Evolutionary conservation across 1,139 yeast species (phyloP), one percentile per base, ranked within the genome.

Genomic region (Blastobotrys malaysiensis): DNA sequence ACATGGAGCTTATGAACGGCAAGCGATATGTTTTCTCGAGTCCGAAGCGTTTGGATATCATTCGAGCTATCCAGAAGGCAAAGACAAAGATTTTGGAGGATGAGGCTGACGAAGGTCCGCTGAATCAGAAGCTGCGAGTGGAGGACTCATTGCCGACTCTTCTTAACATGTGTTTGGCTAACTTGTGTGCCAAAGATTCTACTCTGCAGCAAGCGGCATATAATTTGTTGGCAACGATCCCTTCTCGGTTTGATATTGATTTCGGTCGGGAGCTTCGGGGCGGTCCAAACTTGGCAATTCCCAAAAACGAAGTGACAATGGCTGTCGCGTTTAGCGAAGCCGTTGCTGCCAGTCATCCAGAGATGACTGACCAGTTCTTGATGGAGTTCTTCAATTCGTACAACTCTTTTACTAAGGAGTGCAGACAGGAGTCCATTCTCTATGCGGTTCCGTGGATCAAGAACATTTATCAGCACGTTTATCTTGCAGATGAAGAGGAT

Each of bases 401-500:
- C 59, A 80, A 77, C 1, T 74, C 74, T 5, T 63, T 74, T 6
- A 59, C 70, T 1, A 67, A 65, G 19, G 72, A 71, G 45, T 70
- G 73, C 13, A 61, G 69, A 6, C 66, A 72, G 31, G 74, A 79
- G 5, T 78, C 83, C 0, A 72, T 85, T 3, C 70, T 78, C 59
- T 83, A 82, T 64, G 73, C 84, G 11, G 76, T 88, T 0, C 91
- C 95, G 1, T 89, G 96, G 96, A 76, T 87, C n/a, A 78, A 78
- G 39, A 86, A 88, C 62, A 74, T 88, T 26, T 81, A 83, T 63
- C 76, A 76, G 22, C 70, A 81, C 61, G 82, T 88, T 13, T 84
- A 77, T 44, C 48, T 56, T 52, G 58, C 56, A 1, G 60, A 61
- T 36, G 80, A 77, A 61, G 82, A 79, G 36, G 74, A 71, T 43